Conservation (phyloP, 192 early-diverging fungal genomes). For the Coemansia sp. region DNA sequence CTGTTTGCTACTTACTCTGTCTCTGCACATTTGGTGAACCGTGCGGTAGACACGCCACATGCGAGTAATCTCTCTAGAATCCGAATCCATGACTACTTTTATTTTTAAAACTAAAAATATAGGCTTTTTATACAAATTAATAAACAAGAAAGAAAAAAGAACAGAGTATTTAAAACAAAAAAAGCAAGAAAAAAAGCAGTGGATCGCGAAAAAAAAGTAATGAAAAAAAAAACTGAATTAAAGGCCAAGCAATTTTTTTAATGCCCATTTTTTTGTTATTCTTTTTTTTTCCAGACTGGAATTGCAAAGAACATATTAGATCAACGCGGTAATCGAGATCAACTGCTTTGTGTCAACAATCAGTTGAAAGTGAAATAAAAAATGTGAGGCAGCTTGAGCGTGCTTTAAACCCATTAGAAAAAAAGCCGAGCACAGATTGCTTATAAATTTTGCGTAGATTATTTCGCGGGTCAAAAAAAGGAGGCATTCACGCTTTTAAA, state of each 20-base stretch:
- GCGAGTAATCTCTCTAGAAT: constrained; percentile 62
- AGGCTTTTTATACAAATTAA: neutral
- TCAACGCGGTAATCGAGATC: neutral
- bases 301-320: neutral
- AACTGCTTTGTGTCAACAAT: too few relatives aligned
- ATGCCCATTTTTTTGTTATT: neutral
- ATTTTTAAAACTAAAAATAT: neutral
- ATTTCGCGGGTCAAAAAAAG: too few relatives aligned
- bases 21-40: constrained; percentile 82
- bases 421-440: too few relatives aligned
- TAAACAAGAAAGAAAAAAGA: constrained; percentile 2
- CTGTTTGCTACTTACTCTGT: constrained; percentile 61
- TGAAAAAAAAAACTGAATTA: constrained; percentile 3
- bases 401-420: too few relatives aligned
- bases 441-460: too few relatives aligned
- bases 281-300: neutral
- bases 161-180: neutral
- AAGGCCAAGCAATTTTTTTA: neutral
- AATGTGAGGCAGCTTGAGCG: neutral
- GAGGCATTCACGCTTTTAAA: too few relatives aligned
- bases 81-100: constrained; percentile 23
- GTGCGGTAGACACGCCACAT: constrained; percentile 86
- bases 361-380: neutral
- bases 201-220: neutral
- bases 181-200: constrained; percentile 3